Conservation (phyloP, 371 early-diverging fungal species). For the Blakeslea trispora region DNA sequence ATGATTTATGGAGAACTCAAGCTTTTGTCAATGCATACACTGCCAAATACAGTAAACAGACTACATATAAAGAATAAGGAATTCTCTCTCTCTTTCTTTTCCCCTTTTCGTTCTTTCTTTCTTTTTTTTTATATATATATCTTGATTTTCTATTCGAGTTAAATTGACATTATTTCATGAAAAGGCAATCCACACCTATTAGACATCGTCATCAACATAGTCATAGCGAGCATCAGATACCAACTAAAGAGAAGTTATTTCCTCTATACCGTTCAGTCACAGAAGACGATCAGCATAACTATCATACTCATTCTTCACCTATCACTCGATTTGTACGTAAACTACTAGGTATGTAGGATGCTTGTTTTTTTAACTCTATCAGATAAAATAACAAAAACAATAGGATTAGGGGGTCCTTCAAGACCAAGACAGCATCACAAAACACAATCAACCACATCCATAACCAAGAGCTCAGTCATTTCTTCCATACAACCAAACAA, state of each 20-base stretch:
- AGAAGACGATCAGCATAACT: conserved; percentile 18
- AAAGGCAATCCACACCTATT: neutral
- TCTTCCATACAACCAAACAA: conserved; percentile 20
- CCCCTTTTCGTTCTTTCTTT: conserved; percentile 3
- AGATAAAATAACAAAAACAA: neutral
- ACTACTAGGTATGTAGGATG: conserved; percentile 20
- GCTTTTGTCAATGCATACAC: conserved; percentile 1
- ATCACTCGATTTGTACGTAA: conserved; percentile 28
- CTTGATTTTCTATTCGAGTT: conserved; percentile 1
- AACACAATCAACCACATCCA: conserved; percentile 31
- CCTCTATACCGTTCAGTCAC: conserved; percentile 31
- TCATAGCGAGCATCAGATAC: neutral
- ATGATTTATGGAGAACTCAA: neutral
- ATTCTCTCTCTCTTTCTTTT: conserved; percentile 2
- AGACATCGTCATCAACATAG: conserved; percentile 11
- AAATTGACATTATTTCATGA: neutral
- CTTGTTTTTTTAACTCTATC: neutral
- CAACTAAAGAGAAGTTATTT: conserved; percentile 13
- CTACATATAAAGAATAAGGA: neutral
- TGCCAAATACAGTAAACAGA: conserved; percentile 6
- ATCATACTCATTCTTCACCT: conserved; percentile 18
- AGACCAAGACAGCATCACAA: conserved; percentile 26
- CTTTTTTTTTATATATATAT: neutral
- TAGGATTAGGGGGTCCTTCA: conserved; percentile 11
- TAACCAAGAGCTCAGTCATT: conserved; percentile 34